A percentile compares a stretch with the other conserved stretches of the same genome.
These are phyloP conservation scores for Vaccinium macrocarpon DNA, from an alignment of 148 eudicot species.

Conservation along the genomic window DNA sequence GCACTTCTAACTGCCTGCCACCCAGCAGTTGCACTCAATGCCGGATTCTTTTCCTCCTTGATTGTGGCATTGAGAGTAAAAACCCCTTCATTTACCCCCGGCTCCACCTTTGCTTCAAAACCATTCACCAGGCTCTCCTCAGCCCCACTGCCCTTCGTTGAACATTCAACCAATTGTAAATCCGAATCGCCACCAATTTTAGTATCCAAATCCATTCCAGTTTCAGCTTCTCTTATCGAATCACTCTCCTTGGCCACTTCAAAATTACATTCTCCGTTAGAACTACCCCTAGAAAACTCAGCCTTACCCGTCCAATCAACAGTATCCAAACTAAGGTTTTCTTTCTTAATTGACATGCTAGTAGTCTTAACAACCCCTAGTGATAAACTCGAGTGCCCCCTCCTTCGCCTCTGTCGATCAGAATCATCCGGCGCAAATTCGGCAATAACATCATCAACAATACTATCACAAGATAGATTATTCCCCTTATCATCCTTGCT, in stretches of 20 bases:
- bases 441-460: conserved; percentile 91
- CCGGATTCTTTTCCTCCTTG: conserved; percentile 57
- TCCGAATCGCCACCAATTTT: conserved; percentile 6
- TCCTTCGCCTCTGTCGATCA: conserved; percentile 70
- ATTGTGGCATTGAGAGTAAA: conserved; percentile 72
- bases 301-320: conserved; percentile 17
- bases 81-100: conserved; percentile 28
- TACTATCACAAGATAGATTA: conserved; percentile 49
- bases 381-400: conserved; percentile 31
- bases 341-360: conserved; percentile 24
- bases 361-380: conserved; percentile 14
- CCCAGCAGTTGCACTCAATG: conserved; percentile 59
- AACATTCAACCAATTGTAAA: conserved; percentile 18
- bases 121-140: conserved; percentile 25
- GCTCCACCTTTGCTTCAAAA: conserved; percentile 30
- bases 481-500: conserved; percentile 38
- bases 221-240: conserved; percentile 22
- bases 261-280: conserved; percentile 17
- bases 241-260: conserved; percentile 28
- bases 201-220: conserved; percentile 17
- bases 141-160: conserved; percentile 14
- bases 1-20: conserved; percentile 54
- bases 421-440: conserved; percentile 86
- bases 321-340: conserved; percentile 23
- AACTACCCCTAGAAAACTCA: conserved; percentile 19